These are phyloP conservation scores for Eimeria sp. DNA, from an alignment of 169 alveolate species.

Conservation along the genomic window DNA sequence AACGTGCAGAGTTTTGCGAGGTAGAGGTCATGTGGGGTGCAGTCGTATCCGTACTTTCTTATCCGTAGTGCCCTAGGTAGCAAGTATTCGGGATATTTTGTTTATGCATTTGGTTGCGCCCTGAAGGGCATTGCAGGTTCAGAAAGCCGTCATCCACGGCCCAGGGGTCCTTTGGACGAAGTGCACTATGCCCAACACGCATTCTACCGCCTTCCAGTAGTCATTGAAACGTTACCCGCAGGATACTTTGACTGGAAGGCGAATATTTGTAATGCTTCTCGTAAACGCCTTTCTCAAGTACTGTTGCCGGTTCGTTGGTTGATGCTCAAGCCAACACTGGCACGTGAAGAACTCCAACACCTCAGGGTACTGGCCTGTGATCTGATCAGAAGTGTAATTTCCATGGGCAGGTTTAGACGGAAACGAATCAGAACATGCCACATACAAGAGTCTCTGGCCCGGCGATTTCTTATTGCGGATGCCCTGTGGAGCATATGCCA, in stretches of 20 bases:
- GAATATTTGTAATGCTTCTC: neutral
- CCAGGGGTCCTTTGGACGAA: neutral
- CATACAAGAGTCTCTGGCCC: neutral
- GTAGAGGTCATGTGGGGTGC: neutral
- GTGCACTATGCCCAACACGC: neutral
- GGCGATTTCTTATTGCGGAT: conserved; percentile 14
- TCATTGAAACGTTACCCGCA: neutral
- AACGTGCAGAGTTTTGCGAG: neutral
- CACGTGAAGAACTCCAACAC: neutral
- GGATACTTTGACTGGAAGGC: neutral
- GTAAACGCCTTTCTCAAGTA: neutral
- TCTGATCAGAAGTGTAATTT: neutral
- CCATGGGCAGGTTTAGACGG: neutral
- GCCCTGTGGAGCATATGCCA: conserved; percentile 23
- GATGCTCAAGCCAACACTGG: neutral
- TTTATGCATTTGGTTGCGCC: neutral
- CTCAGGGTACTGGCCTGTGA: neutral
- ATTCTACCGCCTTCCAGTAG: neutral
- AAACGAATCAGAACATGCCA: neutral
- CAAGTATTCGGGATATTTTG: neutral
- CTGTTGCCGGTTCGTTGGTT: neutral
- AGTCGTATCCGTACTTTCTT: neutral
- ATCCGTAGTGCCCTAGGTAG: neutral
- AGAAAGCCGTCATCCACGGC: neutral
- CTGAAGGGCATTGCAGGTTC: neutral